Percentiles rank a stretch among this genome's conserved stretches.
phyloP scores from a whole-genome alignment of 257 asterid species.

The Cinchona pubescens region DNA sequence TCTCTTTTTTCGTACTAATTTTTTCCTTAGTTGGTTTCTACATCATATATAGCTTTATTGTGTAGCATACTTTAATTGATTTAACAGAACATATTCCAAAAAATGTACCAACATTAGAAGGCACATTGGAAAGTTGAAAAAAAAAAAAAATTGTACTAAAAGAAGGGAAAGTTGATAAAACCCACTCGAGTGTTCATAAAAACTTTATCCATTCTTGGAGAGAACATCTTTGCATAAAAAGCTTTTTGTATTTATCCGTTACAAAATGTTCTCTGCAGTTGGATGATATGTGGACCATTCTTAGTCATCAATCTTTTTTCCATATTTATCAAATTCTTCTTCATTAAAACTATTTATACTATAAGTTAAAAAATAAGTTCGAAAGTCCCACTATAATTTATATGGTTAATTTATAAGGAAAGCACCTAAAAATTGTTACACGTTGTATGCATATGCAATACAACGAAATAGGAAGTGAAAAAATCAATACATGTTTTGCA shows the following conservation, averaged over 20 bases:
- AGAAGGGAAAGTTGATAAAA: constrained; percentile 4
- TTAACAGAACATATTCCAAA: not conserved
- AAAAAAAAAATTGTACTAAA: not conserved
- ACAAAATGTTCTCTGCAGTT: constrained; percentile 5
- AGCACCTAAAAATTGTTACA: not conserved
- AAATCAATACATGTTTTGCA: not conserved
- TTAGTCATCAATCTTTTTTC: not conserved
- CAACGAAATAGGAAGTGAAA: not conserved
- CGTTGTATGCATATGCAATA: not conserved
- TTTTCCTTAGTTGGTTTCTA: not conserved
- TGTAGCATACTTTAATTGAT: not conserved
- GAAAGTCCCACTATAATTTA: not conserved
- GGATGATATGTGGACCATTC: constrained; percentile 15
- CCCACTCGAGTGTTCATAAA: not conserved
- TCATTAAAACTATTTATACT: not conserved
- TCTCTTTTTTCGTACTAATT: not conserved
- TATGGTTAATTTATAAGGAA: not conserved
- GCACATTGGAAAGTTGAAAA: constrained; percentile 12
- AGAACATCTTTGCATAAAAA: constrained; percentile 6
- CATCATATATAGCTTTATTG: not conserved
- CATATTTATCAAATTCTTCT: not conserved
- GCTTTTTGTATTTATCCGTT: constrained; percentile 28
- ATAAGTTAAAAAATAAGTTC: not conserved
- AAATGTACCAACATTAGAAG: constrained; percentile 16
- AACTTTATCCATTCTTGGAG: constrained; percentile 2